These are phyloP conservation scores for Hordeum marinum DNA, from an alignment of 176 grass and related monocot genomes.

Conservation along the genomic window DNA sequence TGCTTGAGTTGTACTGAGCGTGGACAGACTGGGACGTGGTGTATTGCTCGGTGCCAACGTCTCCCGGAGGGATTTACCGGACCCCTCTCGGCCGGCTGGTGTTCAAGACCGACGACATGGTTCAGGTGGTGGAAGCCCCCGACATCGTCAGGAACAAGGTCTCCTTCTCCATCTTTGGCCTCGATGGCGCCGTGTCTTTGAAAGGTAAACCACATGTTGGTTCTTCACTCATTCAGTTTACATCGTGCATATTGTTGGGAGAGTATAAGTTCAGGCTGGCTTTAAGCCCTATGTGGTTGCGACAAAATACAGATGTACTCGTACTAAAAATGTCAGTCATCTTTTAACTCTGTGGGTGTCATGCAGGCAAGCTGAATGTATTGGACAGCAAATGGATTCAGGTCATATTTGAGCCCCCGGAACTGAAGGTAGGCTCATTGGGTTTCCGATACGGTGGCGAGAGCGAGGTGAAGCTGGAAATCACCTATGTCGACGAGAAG, in stretches of 20 bases:
- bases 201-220: constrained; percentile 39
- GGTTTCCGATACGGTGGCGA: constrained; percentile 74
- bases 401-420: constrained; percentile 84
- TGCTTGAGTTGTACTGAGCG: background rate
- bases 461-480: constrained; percentile 93
- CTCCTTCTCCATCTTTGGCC: constrained; percentile 66
- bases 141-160: constrained; percentile 64
- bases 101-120: constrained; percentile 85
- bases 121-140: constrained; percentile 81
- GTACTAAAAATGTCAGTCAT: no score
- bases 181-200: constrained; percentile 71
- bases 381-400: constrained; percentile 88
- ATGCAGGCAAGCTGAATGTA: constrained; percentile 74
- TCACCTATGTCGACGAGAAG: constrained; percentile 82
- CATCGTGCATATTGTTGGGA: background rate
- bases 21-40: constrained; percentile 78
- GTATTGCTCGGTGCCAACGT: constrained; percentile 86
- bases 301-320: no score
- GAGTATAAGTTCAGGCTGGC: background rate
- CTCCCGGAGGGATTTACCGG: constrained; percentile 74
- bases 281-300: background rate
- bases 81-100: constrained; percentile 67
- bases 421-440: constrained; percentile 67
- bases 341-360: background rate
- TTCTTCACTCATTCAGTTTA: background rate